Conservation (phyloP, 805 yeast species). For the Pichia nanzhaoensis region DNA sequence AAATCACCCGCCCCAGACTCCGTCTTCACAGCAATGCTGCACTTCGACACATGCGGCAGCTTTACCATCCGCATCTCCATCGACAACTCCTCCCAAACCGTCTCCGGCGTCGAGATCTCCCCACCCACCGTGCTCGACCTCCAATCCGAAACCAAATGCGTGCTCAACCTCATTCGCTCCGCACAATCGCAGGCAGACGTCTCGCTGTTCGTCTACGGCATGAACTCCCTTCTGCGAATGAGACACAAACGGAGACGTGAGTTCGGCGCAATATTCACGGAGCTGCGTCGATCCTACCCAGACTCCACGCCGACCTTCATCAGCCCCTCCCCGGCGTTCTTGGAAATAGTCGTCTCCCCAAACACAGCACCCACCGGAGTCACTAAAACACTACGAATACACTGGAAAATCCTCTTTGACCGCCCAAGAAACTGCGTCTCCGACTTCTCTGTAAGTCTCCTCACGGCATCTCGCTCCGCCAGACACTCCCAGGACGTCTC, state of each 20-base stretch:
- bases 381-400: neutral
- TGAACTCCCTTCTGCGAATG: slow-evolving; percentile 8
- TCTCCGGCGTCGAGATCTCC: neutral
- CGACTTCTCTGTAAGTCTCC: neutral
- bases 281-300: neutral
- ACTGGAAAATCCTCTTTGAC: neutral
- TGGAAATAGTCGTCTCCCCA: neutral
- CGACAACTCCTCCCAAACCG: neutral
- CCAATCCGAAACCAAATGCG: too few relatives aligned
- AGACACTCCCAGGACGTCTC: slow-evolving; percentile 4
- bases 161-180: too few relatives aligned
- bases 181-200: neutral
- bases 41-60: neutral
- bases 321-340: slow-evolving; percentile 2
- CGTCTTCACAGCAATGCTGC: neutral
- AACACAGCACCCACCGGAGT: too few relatives aligned
- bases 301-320: too few relatives aligned
- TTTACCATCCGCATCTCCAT: neutral
- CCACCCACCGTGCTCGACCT: too few relatives aligned
- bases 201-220: slow-evolving; percentile 5
- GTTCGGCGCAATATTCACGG: slow-evolving; percentile 1
- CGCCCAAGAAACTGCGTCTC: slow-evolving; percentile 4
- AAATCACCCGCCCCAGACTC: neutral
- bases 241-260: slow-evolving; percentile 6
- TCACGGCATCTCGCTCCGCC: slow-evolving; percentile 6